Conservation (phyloP, 2,329 filamentous ascomycete species). For the Thielaviopsis ethacetica region DNA sequence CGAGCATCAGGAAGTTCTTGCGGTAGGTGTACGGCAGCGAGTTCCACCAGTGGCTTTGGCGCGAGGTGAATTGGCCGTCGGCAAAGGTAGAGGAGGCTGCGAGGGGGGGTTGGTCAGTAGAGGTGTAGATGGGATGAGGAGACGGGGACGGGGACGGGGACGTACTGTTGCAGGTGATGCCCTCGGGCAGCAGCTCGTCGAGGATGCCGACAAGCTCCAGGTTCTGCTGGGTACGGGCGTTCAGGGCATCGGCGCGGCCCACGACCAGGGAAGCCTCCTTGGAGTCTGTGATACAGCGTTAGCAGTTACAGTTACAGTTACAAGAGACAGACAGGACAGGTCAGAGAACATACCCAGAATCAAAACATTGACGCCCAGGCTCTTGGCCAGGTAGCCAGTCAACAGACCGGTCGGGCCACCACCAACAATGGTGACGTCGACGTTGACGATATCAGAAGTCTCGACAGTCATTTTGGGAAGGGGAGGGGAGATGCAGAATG, state of each 20-base stretch:
- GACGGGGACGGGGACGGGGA: background rate
- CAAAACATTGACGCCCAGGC: constrained; percentile 24
- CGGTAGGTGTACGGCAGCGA: constrained; percentile 27
- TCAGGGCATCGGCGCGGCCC: constrained; percentile 31
- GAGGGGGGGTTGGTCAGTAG: background rate
- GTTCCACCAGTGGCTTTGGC: constrained; percentile 32
- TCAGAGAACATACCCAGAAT: constrained; percentile 20
- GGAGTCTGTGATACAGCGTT: constrained; percentile 18
- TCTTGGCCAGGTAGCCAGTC: constrained; percentile 26
- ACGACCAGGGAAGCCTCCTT: constrained; percentile 24
- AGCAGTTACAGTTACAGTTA: background rate
- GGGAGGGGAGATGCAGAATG: too few relatives aligned
- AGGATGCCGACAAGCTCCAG: constrained; percentile 28
- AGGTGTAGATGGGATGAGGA: background rate
- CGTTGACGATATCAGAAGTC: background rate
- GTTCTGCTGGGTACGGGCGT: constrained; percentile 32
- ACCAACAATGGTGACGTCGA: constrained; percentile 24
- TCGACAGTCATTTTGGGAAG: background rate
- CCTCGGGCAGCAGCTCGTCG: constrained; percentile 24
- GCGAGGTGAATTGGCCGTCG: constrained; percentile 29
- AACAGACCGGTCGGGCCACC: constrained; percentile 30
- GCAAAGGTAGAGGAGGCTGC: constrained; percentile 31
- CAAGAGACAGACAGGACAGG: background rate
- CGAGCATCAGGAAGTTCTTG: constrained; percentile 34
- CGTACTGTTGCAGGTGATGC: constrained; percentile 34